These are phyloP conservation scores for Mangifera indica DNA, from an alignment of 345 rosid genomes.

Conservation along the genomic window DNA sequence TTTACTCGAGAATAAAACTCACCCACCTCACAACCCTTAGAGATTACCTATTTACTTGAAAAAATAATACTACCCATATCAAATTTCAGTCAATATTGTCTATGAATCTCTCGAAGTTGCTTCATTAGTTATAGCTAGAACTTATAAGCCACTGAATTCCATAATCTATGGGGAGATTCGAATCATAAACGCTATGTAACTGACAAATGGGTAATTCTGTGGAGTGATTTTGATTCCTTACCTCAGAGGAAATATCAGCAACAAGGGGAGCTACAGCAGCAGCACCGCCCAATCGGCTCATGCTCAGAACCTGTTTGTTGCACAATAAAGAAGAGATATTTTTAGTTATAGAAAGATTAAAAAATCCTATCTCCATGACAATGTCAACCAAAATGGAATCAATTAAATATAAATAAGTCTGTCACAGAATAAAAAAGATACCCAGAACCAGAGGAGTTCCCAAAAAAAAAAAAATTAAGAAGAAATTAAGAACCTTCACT, in stretches of 20 bases:
- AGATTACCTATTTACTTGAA: too few species aligned
- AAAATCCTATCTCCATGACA: constrained; percentile 15
- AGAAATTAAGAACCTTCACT: constrained; percentile 77
- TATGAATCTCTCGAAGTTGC: too few species aligned
- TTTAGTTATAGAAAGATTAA: constrained; percentile 21
- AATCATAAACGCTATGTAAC: too few species aligned
- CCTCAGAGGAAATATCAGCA: constrained; percentile 79
- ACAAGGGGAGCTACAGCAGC: constrained; percentile 83
- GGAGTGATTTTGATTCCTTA: constrained; percentile 14
- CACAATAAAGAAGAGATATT: constrained; percentile 17
- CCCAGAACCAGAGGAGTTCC: background rate
- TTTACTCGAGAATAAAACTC: background rate
- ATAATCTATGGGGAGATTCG: too few species aligned
- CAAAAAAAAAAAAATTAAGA: background rate
- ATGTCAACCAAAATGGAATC: constrained; percentile 37
- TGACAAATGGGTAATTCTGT: too few species aligned
- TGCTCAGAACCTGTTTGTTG: constrained; percentile 71
- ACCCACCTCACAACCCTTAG: too few species aligned
- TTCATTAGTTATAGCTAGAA: too few species aligned
- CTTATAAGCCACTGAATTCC: too few species aligned
- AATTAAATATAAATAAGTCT: background rate
- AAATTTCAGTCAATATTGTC: too few species aligned
- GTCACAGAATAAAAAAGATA: background rate
- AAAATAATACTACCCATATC: too few species aligned
- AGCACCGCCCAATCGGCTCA: constrained; percentile 94